phyloP scores from a whole-genome alignment of 768 basidiomycete genomes.

The Calvatia gigantea region DNA sequence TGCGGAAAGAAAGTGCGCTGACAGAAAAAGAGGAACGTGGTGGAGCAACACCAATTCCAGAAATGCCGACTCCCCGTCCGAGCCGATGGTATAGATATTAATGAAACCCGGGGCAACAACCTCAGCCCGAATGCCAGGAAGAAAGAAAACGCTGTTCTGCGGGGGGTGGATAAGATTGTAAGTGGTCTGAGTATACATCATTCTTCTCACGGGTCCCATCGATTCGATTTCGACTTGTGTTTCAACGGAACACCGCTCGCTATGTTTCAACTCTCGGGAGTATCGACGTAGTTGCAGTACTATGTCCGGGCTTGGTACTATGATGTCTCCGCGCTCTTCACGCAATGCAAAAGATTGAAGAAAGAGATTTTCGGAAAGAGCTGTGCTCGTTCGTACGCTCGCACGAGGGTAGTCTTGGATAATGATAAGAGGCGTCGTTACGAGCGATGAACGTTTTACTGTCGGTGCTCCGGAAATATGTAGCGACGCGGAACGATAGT shows the following conservation, averaged over 20 bases:
- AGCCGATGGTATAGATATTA: not conserved
- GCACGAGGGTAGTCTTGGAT: too few species aligned
- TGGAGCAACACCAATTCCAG: not conserved
- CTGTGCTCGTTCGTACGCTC: too few species aligned
- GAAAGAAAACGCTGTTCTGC: not conserved
- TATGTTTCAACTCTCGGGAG: not conserved
- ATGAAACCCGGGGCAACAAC: not conserved
- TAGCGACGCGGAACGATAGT: not conserved
- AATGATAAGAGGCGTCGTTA: not conserved
- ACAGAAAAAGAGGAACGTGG: not conserved
- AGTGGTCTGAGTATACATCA: not conserved
- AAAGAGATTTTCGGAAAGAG: too few species aligned
- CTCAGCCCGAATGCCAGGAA: not conserved
- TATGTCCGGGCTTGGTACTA: not conserved
- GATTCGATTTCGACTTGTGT: not conserved
- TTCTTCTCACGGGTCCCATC: not conserved
- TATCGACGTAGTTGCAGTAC: not conserved
- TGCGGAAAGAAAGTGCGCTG: not conserved
- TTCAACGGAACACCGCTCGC: not conserved
- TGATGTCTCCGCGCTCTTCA: too few species aligned
- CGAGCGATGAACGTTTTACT: not conserved
- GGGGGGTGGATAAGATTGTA: not conserved
- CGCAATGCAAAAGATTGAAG: too few species aligned
- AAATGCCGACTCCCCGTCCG: too few species aligned
- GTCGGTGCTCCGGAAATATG: not conserved